Percentiles rank a stretch among this genome's conserved stretches.
These are phyloP conservation scores for Rhizopus sp. DNA, from an alignment of 371 early-diverging fungal species.

Conservation along the genomic window DNA sequence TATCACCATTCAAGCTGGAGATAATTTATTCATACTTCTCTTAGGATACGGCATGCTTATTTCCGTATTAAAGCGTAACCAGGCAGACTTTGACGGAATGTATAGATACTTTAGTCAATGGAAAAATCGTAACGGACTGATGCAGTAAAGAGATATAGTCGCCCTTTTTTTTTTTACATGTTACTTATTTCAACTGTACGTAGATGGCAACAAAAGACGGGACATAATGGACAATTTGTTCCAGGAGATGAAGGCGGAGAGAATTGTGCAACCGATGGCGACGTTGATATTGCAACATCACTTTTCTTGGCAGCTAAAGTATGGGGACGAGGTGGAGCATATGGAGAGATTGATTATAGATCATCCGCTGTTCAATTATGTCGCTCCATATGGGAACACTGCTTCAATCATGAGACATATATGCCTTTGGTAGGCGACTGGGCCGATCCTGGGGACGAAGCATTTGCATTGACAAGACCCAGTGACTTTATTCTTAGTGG, in stretches of 20 bases:
- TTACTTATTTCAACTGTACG: background rate
- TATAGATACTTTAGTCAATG: constrained; percentile 57
- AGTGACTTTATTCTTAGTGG: constrained; percentile 64
- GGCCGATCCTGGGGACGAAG: constrained; percentile 62
- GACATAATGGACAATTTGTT: constrained; percentile 33
- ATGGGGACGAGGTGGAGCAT: constrained; percentile 58
- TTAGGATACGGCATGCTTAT: constrained; percentile 66
- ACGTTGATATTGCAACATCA: constrained; percentile 61
- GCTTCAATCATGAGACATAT: constrained; percentile 56
- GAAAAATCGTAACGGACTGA: constrained; percentile 58
- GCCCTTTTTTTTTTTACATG: too few relatives aligned
- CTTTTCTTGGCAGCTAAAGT: constrained; percentile 57
- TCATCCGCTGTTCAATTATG: constrained; percentile 45
- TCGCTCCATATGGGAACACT: constrained; percentile 55
- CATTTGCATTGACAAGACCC: constrained; percentile 54
- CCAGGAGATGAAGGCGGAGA: constrained; percentile 58
- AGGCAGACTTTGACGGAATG: constrained; percentile 62
- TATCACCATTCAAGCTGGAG: too few relatives aligned
- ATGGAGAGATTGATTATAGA: constrained; percentile 53
- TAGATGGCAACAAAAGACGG: constrained; percentile 61
- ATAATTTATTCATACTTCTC: too few relatives aligned
- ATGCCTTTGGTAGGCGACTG: constrained; percentile 67
- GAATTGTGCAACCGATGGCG: constrained; percentile 65
- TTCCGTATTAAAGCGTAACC: constrained; percentile 61
- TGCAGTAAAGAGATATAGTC: constrained; percentile 35